Conservation (phyloP, 148 eudicot genomes). For the Simmondsia chinensis region DNA sequence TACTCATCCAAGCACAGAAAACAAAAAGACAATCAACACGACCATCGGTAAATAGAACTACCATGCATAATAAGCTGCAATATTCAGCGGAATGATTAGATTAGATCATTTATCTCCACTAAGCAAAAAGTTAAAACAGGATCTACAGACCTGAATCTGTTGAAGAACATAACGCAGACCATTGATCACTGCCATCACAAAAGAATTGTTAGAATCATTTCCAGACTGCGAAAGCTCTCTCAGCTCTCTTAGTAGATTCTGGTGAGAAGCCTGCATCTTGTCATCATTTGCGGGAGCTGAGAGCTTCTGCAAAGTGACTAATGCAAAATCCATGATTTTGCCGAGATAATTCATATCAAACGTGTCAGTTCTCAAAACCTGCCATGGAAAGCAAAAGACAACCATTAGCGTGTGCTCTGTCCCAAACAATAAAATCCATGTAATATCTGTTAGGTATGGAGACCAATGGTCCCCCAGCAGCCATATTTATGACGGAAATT, state of each 20-base stretch:
- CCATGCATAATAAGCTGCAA: no score
- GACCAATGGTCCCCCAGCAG: no score
- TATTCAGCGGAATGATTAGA: no score
- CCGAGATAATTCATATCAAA: slow-evolving; percentile 73
- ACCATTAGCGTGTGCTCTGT: background rate
- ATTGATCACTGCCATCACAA: slow-evolving; percentile 55
- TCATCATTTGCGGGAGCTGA: slow-evolving; percentile 81
- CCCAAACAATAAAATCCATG: no score
- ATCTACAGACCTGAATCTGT: slow-evolving; percentile 63
- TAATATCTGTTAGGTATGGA: no score
- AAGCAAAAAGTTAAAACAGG: background rate
- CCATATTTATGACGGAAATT: no score
- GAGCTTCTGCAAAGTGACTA: slow-evolving; percentile 65
- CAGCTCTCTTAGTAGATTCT: slow-evolving; percentile 46
- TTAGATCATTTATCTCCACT: no score
- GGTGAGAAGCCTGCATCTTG: slow-evolving; percentile 53
- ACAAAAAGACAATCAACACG: no score
- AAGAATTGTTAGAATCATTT: slow-evolving; percentile 32
- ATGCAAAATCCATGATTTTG: slow-evolving; percentile 58
- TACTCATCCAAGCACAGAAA: no score
- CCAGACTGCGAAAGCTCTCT: slow-evolving; percentile 39
- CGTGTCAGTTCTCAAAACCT: slow-evolving; percentile 59
- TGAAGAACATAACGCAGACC: slow-evolving; percentile 78
- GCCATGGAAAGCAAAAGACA: slow-evolving; percentile 2
- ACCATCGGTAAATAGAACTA: no score